phyloP scores from a whole-genome alignment of 352 stramenopile species.

The Hyaloperonospora arabidopsidis region DNA sequence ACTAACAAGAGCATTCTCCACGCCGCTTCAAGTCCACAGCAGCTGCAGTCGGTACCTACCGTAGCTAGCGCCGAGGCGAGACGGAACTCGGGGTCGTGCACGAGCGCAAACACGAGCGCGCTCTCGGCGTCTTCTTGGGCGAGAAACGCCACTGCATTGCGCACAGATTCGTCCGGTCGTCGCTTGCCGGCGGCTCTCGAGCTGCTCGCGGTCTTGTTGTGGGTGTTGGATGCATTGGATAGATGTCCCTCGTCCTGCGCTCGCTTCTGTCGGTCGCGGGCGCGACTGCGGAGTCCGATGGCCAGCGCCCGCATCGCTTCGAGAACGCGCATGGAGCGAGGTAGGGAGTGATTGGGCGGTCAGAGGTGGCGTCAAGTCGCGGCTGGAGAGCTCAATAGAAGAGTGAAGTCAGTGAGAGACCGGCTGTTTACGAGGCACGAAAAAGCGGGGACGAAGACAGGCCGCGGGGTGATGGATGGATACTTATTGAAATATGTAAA shows the following conservation, averaged over 20 bases:
- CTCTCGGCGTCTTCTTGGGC: conserved; percentile 54
- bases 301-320: conserved; percentile 19
- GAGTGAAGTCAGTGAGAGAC: neutral
- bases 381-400: conserved; percentile 1
- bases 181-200: neutral
- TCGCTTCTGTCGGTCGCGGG: conserved; percentile 1
- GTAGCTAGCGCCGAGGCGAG: conserved; percentile 50
- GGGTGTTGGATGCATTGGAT: conserved; percentile 6
- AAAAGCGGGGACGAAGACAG: neutral
- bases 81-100: conserved; percentile 72
- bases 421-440: neutral
- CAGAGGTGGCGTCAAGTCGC: neutral
- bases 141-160: conserved; percentile 59
- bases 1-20: too few relatives aligned
- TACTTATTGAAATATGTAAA: too few relatives aligned
- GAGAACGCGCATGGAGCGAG: conserved; percentile 18
- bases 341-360: neutral
- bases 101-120: conserved; percentile 65
- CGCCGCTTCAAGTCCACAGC: too few relatives aligned
- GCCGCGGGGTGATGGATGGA: too few relatives aligned
- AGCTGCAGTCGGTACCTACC: conserved; percentile 14
- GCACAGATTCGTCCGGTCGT: conserved; percentile 42
- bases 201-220: conserved; percentile 2
- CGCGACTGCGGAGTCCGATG: conserved; percentile 17
- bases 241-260: conserved; percentile 2